A percentile compares a stretch with the other conserved stretches of the same genome.
Conservation (phyloP, 2,329 filamentous ascomycete species). For the Colletotrichum sp. region DNA sequence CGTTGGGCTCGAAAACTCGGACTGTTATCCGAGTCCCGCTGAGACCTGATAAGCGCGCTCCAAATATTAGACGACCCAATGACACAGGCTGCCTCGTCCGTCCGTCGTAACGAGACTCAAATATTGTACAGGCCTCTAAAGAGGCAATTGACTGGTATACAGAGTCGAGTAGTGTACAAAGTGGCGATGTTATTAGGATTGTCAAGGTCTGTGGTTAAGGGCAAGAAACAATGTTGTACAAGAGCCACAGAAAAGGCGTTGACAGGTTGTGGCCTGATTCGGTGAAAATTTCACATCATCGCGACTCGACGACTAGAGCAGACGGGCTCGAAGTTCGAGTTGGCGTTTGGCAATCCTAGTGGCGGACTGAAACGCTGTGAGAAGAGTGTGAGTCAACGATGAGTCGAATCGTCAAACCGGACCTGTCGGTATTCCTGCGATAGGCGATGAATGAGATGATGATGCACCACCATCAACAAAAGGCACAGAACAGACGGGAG, state of each 20-base stretch:
- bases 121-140: background rate
- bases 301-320: background rate
- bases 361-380: background rate
- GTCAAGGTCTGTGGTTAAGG: background rate
- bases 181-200: background rate
- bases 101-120: background rate
- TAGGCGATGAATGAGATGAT: background rate
- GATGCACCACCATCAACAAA: background rate
- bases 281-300: background rate
- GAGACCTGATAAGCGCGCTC: constrained; percentile 13
- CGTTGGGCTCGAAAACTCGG: constrained; percentile 7
- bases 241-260: background rate
- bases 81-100: background rate
- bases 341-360: background rate
- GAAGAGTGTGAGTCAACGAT: constrained; percentile 4
- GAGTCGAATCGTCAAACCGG: background rate
- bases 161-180: background rate
- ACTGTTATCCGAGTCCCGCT: constrained; percentile 8
- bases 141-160: background rate
- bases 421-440: background rate
- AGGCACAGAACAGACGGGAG: background rate
- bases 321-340: background rate
- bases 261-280: background rate
- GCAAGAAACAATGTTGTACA: background rate
- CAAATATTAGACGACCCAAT: background rate